phyloP scores from a whole-genome alignment of 1,284 basidiomycete species.

The Ceratobasidium sp. region DNA sequence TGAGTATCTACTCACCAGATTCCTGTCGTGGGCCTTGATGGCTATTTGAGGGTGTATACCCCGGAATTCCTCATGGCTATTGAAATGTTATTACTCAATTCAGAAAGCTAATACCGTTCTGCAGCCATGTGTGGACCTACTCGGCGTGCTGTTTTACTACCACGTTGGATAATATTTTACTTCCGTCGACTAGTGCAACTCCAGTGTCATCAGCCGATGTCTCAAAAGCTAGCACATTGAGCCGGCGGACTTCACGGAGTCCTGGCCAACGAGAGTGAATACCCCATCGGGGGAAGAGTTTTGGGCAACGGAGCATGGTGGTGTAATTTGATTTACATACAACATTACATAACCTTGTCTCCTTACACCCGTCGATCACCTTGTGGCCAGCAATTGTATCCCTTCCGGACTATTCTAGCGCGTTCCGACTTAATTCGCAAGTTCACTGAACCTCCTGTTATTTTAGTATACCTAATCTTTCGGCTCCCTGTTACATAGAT shows the following conservation, averaged over 20 bases:
- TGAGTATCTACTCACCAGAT: slow-evolving; percentile 63
- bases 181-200: slow-evolving; percentile 75
- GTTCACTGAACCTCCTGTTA: too few species aligned
- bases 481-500: too few species aligned
- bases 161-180: slow-evolving; percentile 77
- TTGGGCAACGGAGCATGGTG: not conserved
- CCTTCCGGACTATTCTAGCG: too few species aligned
- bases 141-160: slow-evolving; percentile 78
- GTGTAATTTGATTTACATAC: slow-evolving; percentile 17
- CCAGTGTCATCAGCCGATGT: slow-evolving; percentile 91
- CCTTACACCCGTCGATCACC: slow-evolving; percentile 19
- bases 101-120: not conserved
- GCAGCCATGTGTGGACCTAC: slow-evolving; percentile 49
- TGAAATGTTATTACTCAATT: not conserved
- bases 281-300: not conserved
- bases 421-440: too few species aligned
- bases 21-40: slow-evolving; percentile 66
- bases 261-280: not conserved
- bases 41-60: slow-evolving; percentile 86
- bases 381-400: not conserved
- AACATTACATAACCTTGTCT: slow-evolving; percentile 16
- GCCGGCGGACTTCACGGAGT: slow-evolving; percentile 2
- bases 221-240: slow-evolving; percentile 73
- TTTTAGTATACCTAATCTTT: too few species aligned
- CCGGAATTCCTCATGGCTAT: slow-evolving; percentile 69